Evolutionary conservation across 805 yeast genomes (phyloP), one percentile per base, ranked within the genome.

Genomic region (Starmerella gropengiesseri): DNA sequence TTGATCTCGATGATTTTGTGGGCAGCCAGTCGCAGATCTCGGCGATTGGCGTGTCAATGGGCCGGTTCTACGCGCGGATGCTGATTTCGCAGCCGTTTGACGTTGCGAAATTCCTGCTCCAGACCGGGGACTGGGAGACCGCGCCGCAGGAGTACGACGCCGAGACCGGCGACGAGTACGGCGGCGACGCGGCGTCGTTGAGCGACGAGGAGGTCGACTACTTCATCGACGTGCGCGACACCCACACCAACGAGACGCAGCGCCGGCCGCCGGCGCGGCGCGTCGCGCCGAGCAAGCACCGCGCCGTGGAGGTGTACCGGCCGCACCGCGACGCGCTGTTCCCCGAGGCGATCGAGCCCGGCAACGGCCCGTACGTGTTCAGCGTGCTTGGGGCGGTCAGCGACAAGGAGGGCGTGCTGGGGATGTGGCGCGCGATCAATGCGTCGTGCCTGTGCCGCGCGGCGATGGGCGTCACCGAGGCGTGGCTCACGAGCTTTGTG

Each of bases 401-500:
- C 81, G 13, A 64, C 72, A 46, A 87, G 75, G 67, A 74, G 77
- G 52, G 74, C 72, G 67, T 73, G 75, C 16, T 67, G 80, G 46
- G 73, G 72, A 42, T 70, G 73, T 53, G 71, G 85, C 19, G 77
- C 69, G 62, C 94, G 70, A 56, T 94, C 81, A 20, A 78, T 77
- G 16, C 94, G 2, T 71, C 94, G 0, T 89, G 86, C 55, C 68
- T 91, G 16, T 71, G 81, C 57, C 79, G 73, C 41, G 81, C 94
- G 0, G 65, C 85, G 16, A 74, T 79, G 2, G 74, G 77, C 37
- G 81, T 94, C 0, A 64, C 86, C 35, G 89, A 83, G 56, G 84
- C 95, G 1, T 87, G 97, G 96, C 68, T 86, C 37, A 81, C 93
- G 0, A 95, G 95, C 3, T 74, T 87, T 49, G 58, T 86, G 7